A percentile compares a stretch with the other conserved stretches of the same genome.
Conservation (phyloP, 2,329 filamentous ascomycete species). For the Myotisia sp. region DNA sequence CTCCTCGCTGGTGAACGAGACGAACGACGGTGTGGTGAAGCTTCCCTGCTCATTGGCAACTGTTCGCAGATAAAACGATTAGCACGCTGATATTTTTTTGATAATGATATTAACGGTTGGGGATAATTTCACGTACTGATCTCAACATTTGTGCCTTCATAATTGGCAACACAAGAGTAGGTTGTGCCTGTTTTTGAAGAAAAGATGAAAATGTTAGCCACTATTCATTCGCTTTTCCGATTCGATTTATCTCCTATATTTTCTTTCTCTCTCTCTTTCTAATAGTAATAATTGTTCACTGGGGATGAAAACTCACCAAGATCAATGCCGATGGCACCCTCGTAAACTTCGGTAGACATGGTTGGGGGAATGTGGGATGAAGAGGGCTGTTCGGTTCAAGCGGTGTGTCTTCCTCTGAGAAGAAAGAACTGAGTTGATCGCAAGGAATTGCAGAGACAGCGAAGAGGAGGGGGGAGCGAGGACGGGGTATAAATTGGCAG, state of each 20-base stretch:
- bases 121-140: slow-evolving; percentile 60
- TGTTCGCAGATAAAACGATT: no score
- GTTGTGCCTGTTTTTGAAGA: slow-evolving; percentile 69
- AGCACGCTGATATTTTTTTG: slow-evolving; percentile 7
- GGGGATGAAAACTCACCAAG: slow-evolving; percentile 53
- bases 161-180: slow-evolving; percentile 99
- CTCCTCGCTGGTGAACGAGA: slow-evolving; percentile 97
- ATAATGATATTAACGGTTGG: no score
- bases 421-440: no score
- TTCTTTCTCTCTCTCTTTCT: slow-evolving; percentile 10
- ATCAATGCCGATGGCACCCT: slow-evolving; percentile 99
- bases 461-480: background rate
- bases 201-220: slow-evolving; percentile 14
- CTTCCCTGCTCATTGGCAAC: slow-evolving; percentile 99
- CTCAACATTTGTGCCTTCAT: slow-evolving; percentile 98
- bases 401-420: background rate
- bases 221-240: background rate
- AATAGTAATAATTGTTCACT: no score
- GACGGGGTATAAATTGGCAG: background rate
- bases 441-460: no score
- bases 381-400: no score
- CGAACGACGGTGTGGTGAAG: slow-evolving; percentile 97
- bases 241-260: slow-evolving; percentile 9
- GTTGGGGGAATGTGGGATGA: no score
- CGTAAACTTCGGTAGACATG: slow-evolving; percentile 97